A percentile compares a stretch with the other conserved stretches of the same genome.
These are phyloP conservation scores for Aspergillus biplanus DNA, from an alignment of 495 filamentous ascomycete genomes.

Conservation along the genomic window DNA sequence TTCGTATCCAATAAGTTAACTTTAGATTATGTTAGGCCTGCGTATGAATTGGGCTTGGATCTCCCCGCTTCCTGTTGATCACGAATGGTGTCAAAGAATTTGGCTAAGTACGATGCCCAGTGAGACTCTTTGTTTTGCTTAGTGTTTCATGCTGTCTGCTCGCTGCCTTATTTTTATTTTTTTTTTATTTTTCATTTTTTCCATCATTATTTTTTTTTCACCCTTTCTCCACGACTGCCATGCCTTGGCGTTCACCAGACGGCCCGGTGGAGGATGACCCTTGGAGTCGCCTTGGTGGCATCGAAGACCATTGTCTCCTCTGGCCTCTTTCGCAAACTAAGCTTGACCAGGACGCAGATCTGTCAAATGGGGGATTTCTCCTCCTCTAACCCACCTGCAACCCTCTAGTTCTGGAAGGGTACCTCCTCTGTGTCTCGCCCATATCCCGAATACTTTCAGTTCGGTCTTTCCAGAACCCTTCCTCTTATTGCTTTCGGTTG, in stretches of 20 bases:
- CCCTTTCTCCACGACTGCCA: slow-evolving; percentile 27
- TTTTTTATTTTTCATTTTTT: slow-evolving; percentile 7
- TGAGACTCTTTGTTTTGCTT: slow-evolving; percentile 23
- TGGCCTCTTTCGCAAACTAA: slow-evolving; percentile 28
- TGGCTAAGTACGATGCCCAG: slow-evolving; percentile 17
- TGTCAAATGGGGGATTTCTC: slow-evolving; percentile 32
- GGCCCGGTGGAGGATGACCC: slow-evolving; percentile 21
- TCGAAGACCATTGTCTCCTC: slow-evolving; percentile 22
- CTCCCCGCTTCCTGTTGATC: slow-evolving; percentile 32
- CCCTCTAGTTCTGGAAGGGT: slow-evolving; percentile 27
- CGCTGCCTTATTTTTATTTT: slow-evolving; percentile 21
- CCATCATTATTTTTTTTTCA: slow-evolving; percentile 6
- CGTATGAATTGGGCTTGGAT: slow-evolving; percentile 30
- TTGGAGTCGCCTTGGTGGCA: slow-evolving; percentile 18
- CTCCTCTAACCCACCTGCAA: slow-evolving; percentile 28
- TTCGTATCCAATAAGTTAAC: slow-evolving; percentile 33
- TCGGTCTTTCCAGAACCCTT: slow-evolving; percentile 31
- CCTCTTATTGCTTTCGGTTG: slow-evolving; percentile 16
- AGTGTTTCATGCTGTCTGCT: slow-evolving; percentile 24
- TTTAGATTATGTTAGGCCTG: slow-evolving; percentile 26
- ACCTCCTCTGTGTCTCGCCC: slow-evolving; percentile 25
- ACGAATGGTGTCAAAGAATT: slow-evolving; percentile 26
- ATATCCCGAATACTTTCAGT: slow-evolving; percentile 20
- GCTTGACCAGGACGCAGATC: slow-evolving; percentile 34
- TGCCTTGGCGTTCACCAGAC: slow-evolving; percentile 32